Percentiles rank a stretch among this genome's conserved stretches.
Conservation (phyloP, 495 filamentous ascomycete species). For the Aspergillus carlsbadensis region DNA sequence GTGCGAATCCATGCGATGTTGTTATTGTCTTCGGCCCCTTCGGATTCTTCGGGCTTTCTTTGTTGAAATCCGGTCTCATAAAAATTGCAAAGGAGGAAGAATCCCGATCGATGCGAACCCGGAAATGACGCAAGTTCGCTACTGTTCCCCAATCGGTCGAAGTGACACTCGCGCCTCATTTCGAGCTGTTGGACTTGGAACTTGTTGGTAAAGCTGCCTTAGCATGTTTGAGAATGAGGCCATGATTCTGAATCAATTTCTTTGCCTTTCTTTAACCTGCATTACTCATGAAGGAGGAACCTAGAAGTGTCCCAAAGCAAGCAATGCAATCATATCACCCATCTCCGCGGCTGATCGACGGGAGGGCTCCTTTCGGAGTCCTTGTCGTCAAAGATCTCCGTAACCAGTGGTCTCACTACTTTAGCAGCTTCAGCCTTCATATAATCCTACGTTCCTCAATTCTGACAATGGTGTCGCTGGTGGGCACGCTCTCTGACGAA, state of each 20-base stretch:
- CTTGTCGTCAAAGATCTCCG: conserved; percentile 4
- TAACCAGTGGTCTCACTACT: background rate
- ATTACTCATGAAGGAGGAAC: conserved; percentile 1
- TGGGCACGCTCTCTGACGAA: background rate
- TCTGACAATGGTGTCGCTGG: background rate
- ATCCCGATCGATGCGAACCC: too few relatives aligned
- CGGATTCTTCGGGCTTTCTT: too few relatives aligned
- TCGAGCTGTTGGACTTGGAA: too few relatives aligned
- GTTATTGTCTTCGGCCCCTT: too few relatives aligned
- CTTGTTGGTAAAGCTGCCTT: background rate
- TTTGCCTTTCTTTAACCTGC: background rate
- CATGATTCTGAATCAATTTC: background rate
- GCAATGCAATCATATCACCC: too few relatives aligned
- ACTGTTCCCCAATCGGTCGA: background rate
- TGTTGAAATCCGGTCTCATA: too few relatives aligned
- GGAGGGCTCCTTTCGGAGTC: too few relatives aligned
- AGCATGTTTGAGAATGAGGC: conserved; percentile 1
- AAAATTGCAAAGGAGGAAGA: too few relatives aligned
- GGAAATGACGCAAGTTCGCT: background rate
- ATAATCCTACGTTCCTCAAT: background rate
- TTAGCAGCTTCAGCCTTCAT: background rate
- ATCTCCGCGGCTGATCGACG: background rate
- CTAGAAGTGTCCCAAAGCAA: too few relatives aligned
- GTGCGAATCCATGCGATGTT: too few relatives aligned
- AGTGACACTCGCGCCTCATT: background rate